Evolutionary conservation across 805 yeast species (phyloP).

Genomic region (Yarrowia osloensis): DNA sequence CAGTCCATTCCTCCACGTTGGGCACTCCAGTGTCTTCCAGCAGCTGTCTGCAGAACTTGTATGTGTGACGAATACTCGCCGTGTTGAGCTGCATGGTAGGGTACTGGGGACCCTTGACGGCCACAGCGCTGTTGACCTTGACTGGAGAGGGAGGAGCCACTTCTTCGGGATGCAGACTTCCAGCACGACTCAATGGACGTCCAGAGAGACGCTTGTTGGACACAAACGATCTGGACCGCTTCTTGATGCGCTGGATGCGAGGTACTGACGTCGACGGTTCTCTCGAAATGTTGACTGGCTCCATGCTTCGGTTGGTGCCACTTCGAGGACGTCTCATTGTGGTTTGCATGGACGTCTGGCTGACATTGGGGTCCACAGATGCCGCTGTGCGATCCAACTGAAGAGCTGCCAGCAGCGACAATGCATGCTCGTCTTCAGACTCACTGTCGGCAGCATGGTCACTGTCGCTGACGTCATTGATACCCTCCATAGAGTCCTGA

Average conservation of each 20-base stretch:
- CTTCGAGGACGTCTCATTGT: slow-evolving; percentile 35
- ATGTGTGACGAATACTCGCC: slow-evolving; percentile 35
- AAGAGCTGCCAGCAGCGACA: slow-evolving; percentile 35
- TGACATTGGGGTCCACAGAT: slow-evolving; percentile 4
- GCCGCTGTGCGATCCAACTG: slow-evolving; percentile 19
- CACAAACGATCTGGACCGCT: slow-evolving; percentile 18
- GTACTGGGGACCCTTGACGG: slow-evolving; percentile 18
- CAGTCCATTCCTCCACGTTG: slow-evolving; percentile 60
- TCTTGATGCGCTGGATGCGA: slow-evolving; percentile 20
- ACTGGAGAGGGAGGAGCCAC: slow-evolving; percentile 12
- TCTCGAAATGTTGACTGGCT: slow-evolving; percentile 21
- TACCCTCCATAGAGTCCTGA: slow-evolving; percentile 19
- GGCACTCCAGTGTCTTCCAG: slow-evolving; percentile 42
- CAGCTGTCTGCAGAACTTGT: slow-evolving; percentile 40
- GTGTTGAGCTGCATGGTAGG: slow-evolving; percentile 26
- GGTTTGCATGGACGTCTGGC: slow-evolving; percentile 16
- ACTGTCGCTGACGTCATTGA: slow-evolving; percentile 7
- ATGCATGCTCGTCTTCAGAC: slow-evolving; percentile 37
- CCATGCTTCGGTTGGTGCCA: slow-evolving; percentile 34
- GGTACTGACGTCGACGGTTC: slow-evolving; percentile 14
- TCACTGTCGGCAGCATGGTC: slow-evolving; percentile 31
- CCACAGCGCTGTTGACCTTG: background rate
- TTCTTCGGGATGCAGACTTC: slow-evolving; percentile 13
- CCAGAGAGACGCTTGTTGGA: slow-evolving; percentile 19
- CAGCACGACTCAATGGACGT: slow-evolving; percentile 20